Evolutionary conservation across 108 stramenopile genomes (phyloP).

Genomic region (Chaetoceros tenuissimus): DNA sequence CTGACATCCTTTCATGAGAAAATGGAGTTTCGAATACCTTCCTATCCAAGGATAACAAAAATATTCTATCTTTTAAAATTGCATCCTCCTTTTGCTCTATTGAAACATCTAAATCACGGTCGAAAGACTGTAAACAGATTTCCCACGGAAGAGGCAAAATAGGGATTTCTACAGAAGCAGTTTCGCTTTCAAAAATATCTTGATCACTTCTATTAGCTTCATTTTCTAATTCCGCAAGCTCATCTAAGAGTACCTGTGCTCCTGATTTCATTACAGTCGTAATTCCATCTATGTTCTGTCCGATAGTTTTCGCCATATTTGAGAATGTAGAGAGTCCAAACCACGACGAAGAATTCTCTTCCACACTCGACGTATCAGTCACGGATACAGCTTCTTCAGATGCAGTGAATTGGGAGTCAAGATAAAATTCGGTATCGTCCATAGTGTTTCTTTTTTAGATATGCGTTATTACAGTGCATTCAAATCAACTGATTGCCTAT

Average conservation of each 20-base stretch:
- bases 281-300: background rate
- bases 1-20: slow-evolving; percentile 2
- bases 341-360: background rate
- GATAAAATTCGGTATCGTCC: background rate
- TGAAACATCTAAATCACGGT: slow-evolving; percentile 3
- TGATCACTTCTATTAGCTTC: background rate
- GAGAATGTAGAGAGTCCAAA: background rate
- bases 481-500: no score
- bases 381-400: background rate
- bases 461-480: no score
- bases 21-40: slow-evolving; percentile 26
- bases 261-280: background rate
- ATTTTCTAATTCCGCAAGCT: background rate
- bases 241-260: background rate
- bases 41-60: slow-evolving; percentile 17
- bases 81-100: slow-evolving; percentile 19
- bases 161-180: background rate
- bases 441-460: no score
- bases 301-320: background rate
- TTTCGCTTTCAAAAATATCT: background rate
- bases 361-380: background rate
- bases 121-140: slow-evolving; percentile 7
- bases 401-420: background rate
- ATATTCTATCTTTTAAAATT: slow-evolving; percentile 21
- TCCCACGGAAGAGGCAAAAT: slow-evolving; percentile 38